Evolutionary conservation across 2,329 filamentous ascomycete species (phyloP), one percentile per base, ranked within the genome.

Genomic region (Colletotrichum lini): DNA sequence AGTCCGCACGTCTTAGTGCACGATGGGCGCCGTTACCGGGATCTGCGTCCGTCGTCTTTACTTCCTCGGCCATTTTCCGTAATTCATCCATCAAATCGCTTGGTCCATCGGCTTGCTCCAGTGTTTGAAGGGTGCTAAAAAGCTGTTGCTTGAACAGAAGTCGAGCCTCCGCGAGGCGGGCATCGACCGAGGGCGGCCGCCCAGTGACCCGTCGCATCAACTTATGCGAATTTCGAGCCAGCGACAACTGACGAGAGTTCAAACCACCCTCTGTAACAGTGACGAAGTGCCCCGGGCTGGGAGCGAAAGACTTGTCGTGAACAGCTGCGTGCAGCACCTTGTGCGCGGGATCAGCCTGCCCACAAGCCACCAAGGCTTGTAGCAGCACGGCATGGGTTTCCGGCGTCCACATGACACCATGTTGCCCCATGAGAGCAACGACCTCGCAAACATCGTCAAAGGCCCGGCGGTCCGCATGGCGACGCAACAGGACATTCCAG

Each of bases 401-500:
- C 8, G 81, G 76, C 72, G 89, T 80, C 81, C 87, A 89, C 12
- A 83, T 77, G 15, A 90, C 76, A 0, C 80, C 76, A 49, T 81
- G 78, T 15, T 82, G 78, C 26, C 82, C 83, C 89, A 91, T 91
- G 45, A 77, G 72, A 45, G 81, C 79, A 26, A 90, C 80, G 8
- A 89, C 67, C 5, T 80, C 82, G 75, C 89, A 86, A 64, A 88
- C 82, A 58, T 82, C 81, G n/a, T 77, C 78, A 8, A 90, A 78
- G 63, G 86, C 84, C 66, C 92, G 88, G 8, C 88, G 86, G 66
- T 89, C 83, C 8, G 93, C 93, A 78, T 94, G 88, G 72, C 92
- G 89, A 67, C 88, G 86, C 5, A 98, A 83, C 42, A 98, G 82
- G 64, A 90, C 86, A 77, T 98, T 98, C 93, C 94, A 98, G 77